Evolutionary conservation across 345 rosid genomes (phyloP).

Genomic region (Populus nigra): DNA sequence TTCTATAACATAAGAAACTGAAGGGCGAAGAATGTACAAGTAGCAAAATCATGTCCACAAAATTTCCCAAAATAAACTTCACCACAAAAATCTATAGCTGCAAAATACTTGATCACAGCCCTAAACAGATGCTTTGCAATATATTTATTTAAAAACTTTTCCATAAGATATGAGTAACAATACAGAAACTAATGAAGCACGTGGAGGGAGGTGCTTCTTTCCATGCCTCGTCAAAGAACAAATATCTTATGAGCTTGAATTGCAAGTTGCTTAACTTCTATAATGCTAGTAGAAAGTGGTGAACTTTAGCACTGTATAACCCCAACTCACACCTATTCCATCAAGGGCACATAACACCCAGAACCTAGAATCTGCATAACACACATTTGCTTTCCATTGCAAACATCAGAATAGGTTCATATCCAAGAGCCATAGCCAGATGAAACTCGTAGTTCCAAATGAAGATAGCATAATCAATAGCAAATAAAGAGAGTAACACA

Average conservation of each 20-base stretch:
- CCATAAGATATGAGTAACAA: background rate
- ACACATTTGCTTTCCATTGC: background rate
- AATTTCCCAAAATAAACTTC: background rate
- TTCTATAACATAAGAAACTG: conserved; percentile 1
- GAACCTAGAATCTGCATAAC: background rate
- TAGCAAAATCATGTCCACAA: background rate
- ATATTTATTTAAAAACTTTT: background rate
- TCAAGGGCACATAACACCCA: background rate
- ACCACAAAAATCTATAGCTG: background rate
- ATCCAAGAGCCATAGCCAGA: background rate
- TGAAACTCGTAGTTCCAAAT: background rate
- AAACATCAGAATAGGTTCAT: background rate
- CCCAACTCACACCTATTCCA: background rate
- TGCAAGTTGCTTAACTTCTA: background rate
- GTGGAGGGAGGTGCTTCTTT: background rate
- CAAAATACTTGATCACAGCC: background rate
- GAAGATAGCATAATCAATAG: background rate
- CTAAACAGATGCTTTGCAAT: background rate
- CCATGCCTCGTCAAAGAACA: background rate
- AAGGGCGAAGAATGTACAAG: background rate
- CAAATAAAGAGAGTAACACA: background rate
- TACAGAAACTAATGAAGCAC: background rate
- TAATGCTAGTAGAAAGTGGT: background rate
- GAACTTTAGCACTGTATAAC: background rate
- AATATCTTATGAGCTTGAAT: background rate